A percentile compares a stretch with the other conserved stretches of the same genome.
Conservation (phyloP, 768 basidiomycete genomes). For the Leucocoprinus birnbaumii region DNA sequence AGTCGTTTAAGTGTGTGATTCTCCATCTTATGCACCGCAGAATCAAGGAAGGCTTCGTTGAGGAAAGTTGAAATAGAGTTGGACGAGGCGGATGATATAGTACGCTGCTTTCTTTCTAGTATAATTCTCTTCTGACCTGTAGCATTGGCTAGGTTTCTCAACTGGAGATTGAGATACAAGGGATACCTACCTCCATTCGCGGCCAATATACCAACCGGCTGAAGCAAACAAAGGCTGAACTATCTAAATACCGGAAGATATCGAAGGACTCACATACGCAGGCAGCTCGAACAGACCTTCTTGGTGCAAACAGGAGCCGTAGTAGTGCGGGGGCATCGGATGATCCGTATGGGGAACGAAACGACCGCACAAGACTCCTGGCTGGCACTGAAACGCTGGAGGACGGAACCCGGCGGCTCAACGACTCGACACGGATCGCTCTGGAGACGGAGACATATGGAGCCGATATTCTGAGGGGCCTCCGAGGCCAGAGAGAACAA, state of each 20-base stretch:
- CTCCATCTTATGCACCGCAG: conserved; percentile 31
- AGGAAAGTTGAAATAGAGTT: conserved; percentile 84
- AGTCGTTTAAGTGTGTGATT: neutral
- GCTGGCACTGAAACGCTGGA: conserved; percentile 67
- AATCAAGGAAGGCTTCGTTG: conserved; percentile 77
- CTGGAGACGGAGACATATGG: conserved; percentile 91
- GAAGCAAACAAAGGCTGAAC: conserved; percentile 64
- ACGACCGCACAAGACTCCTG: conserved; percentile 71
- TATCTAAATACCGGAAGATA: conserved; percentile 73
- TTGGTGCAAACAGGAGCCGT: conserved; percentile 22
- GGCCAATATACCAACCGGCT: conserved; percentile 65
- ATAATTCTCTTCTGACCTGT: neutral
- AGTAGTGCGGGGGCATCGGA: conserved; percentile 40
- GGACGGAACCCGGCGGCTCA: conserved; percentile 72
- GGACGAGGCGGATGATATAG: conserved; percentile 94
- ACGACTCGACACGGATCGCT: conserved; percentile 83
- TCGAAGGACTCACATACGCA: conserved; percentile 71
- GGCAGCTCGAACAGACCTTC: conserved; percentile 65
- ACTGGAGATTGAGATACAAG: conserved; percentile 92
- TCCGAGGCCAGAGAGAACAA: conserved; percentile 85
- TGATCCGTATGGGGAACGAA: conserved; percentile 66
- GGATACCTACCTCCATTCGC: conserved; percentile 83
- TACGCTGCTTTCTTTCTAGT: conserved; percentile 28
- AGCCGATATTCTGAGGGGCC: conserved; percentile 78
- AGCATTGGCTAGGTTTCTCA: conserved; percentile 67